These are phyloP conservation scores for Wickerhamomyces sp. DNA, from an alignment of 1,139 yeast species.

Conservation along the genomic window DNA sequence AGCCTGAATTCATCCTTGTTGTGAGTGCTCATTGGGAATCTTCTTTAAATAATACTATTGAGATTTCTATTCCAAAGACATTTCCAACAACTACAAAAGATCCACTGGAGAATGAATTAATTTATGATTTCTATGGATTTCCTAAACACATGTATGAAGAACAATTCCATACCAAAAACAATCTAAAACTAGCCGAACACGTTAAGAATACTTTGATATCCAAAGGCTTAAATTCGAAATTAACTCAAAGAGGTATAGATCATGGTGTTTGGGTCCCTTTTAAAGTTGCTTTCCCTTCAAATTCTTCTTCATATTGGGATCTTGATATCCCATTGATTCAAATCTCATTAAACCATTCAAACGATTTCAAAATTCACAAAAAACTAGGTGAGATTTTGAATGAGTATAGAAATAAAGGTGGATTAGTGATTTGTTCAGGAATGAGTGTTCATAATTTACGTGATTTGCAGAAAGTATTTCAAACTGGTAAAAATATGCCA, in stretches of 20 bases:
- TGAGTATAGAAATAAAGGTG: slow-evolving; percentile 45
- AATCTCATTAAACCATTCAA: slow-evolving; percentile 50
- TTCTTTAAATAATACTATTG: slow-evolving; percentile 32
- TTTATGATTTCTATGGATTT: slow-evolving; percentile 73
- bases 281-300: slow-evolving; percentile 59
- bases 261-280: slow-evolving; percentile 84
- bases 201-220: slow-evolving; percentile 37
- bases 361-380: slow-evolving; percentile 42
- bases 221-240: slow-evolving; percentile 40
- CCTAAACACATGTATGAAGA: slow-evolving; percentile 60
- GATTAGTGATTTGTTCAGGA: slow-evolving; percentile 61
- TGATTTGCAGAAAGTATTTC: slow-evolving; percentile 36
- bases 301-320: slow-evolving; percentile 23
- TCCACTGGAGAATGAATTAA: slow-evolving; percentile 30
- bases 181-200: slow-evolving; percentile 37
- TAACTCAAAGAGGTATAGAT: slow-evolving; percentile 59
- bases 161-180: slow-evolving; percentile 48
- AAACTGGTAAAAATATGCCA: slow-evolving; percentile 31
- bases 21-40: slow-evolving; percentile 81
- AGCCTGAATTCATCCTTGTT: slow-evolving; percentile 61
- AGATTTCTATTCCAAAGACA: slow-evolving; percentile 42
- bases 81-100: slow-evolving; percentile 2
- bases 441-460: slow-evolving; percentile 74
- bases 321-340: slow-evolving; percentile 58
- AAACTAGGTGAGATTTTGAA: slow-evolving; percentile 52